phyloP scores from a whole-genome alignment of 345 rosid genomes.

The Brassica napus region DNA sequence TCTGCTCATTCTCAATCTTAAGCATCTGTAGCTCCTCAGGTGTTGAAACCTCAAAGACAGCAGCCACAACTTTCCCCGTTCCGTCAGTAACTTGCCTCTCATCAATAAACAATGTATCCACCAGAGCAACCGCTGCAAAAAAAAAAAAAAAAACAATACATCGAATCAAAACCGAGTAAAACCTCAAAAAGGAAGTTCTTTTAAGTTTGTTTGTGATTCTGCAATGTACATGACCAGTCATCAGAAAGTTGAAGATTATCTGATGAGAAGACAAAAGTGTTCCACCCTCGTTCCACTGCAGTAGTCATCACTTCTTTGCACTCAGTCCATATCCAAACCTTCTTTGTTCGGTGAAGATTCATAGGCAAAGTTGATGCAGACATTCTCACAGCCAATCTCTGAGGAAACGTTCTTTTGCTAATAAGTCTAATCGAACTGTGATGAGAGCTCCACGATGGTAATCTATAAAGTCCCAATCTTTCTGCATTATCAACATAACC shows the following conservation, averaged over 20 bases:
- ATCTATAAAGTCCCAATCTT: constrained; percentile 23
- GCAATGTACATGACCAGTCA: constrained; percentile 72
- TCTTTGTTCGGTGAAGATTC: constrained; percentile 50
- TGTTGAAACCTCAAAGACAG: constrained; percentile 55
- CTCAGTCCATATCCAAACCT: constrained; percentile 83
- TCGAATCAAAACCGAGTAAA: constrained; percentile 5
- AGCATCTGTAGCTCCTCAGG: constrained; percentile 62
- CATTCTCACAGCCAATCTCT: constrained; percentile 25
- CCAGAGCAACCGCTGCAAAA: constrained; percentile 62
- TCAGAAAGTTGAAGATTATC: constrained; percentile 50
- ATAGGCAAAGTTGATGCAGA: constrained; percentile 30
- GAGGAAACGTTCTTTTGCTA: neutral
- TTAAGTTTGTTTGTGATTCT: neutral
- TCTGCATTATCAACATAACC: constrained; percentile 31
- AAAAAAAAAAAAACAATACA: neutral
- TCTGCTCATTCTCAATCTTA: constrained; percentile 48
- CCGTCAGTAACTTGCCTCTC: constrained; percentile 52
- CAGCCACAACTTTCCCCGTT: constrained; percentile 51
- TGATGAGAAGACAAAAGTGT: constrained; percentile 64
- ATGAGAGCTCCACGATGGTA: constrained; percentile 22
- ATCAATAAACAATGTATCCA: constrained; percentile 57
- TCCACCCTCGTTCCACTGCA: constrained; percentile 94
- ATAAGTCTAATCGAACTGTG: neutral
- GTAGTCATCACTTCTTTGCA: constrained; percentile 72
- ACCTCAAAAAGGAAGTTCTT: neutral